Percentiles rank a stretch among this genome's conserved stretches.
Evolutionary conservation across 2,329 filamentous ascomycete species (phyloP).

Genomic region (Trichocomaceae sp.): DNA sequence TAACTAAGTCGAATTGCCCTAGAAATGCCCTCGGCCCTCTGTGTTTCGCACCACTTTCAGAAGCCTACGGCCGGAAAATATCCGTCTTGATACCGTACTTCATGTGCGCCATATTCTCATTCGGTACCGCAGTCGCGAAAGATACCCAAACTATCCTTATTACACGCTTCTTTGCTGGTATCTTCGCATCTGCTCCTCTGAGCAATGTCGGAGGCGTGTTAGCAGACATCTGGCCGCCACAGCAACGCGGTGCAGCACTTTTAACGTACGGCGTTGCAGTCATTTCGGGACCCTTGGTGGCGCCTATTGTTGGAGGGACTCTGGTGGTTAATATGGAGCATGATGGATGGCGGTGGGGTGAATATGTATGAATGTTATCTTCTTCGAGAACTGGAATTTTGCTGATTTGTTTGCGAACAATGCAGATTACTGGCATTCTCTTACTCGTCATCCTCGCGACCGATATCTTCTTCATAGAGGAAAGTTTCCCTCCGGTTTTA

Average conservation of each 20-base stretch:
- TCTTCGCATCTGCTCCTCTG: not conserved
- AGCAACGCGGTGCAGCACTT: conserved; percentile 2
- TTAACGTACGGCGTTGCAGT: conserved; percentile 1
- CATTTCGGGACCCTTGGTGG: not conserved
- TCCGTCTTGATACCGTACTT: conserved; percentile 3
- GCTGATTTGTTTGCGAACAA: not conserved
- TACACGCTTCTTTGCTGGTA: conserved; percentile 4
- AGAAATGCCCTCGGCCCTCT: conserved; percentile 5
- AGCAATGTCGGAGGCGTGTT: not conserved
- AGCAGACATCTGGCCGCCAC: conserved; percentile 4
- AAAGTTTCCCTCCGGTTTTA: conserved; percentile 43
- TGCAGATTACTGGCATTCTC: not conserved
- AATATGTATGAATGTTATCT: not conserved
- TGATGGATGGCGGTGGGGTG: not conserved
- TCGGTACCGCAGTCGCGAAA: conserved; percentile 2
- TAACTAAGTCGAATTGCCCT: not conserved
- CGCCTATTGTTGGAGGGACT: conserved; percentile 1
- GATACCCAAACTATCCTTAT: conserved; percentile 4
- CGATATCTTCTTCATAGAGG: not conserved
- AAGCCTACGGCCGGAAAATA: conserved; percentile 6
- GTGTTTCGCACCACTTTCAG: not conserved
- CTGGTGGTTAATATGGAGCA: not conserved
- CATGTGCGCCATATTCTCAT: conserved; percentile 5
- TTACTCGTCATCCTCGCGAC: not conserved
- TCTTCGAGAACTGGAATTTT: not conserved